phyloP scores from a whole-genome alignment of 202 grass and related monocot species.

The Eragrostis tef region DNA sequence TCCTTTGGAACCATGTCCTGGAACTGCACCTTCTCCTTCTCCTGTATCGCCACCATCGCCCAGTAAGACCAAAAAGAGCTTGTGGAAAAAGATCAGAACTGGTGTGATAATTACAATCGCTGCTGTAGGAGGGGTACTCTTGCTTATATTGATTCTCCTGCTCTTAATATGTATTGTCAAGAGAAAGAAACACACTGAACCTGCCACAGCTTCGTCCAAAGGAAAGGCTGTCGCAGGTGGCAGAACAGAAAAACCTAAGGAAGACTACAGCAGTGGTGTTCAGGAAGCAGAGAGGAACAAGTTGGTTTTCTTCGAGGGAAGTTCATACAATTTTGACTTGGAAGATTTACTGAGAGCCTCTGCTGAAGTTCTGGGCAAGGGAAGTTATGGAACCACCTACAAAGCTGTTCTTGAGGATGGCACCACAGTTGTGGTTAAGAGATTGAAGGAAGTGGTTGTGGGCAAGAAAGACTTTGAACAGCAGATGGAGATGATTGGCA shows the following conservation, averaged over 20 bases:
- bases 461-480: conserved; percentile 91
- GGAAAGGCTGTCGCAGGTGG: conserved; percentile 68
- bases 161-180: conserved; percentile 76
- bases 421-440: conserved; percentile 88
- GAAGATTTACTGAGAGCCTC: conserved; percentile 95
- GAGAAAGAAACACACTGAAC: conserved; percentile 61
- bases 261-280: conserved; percentile 87
- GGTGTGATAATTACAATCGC: conserved; percentile 67
- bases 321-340: conserved; percentile 91
- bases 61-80: conserved; percentile 55
- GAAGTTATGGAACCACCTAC: conserved; percentile 92
- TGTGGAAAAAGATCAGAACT: conserved; percentile 78
- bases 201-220: conserved; percentile 56
- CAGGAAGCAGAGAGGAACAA: conserved; percentile 93
- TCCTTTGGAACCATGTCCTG: conserved; percentile 68
- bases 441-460: conserved; percentile 86
- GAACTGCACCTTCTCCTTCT: conserved; percentile 64
- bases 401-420: conserved; percentile 98
- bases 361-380: conserved; percentile 93
- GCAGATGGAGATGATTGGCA: conserved; percentile 91
- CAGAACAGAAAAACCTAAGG: conserved; percentile 74
- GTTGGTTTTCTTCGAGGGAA: conserved; percentile 85
- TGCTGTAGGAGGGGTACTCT: conserved; percentile 59
- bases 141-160: conserved; percentile 68
- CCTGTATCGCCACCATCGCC: conserved; percentile 50